Evolutionary conservation across 1,284 basidiomycete species (phyloP).

Genomic region (Ustilago cynodontis): DNA sequence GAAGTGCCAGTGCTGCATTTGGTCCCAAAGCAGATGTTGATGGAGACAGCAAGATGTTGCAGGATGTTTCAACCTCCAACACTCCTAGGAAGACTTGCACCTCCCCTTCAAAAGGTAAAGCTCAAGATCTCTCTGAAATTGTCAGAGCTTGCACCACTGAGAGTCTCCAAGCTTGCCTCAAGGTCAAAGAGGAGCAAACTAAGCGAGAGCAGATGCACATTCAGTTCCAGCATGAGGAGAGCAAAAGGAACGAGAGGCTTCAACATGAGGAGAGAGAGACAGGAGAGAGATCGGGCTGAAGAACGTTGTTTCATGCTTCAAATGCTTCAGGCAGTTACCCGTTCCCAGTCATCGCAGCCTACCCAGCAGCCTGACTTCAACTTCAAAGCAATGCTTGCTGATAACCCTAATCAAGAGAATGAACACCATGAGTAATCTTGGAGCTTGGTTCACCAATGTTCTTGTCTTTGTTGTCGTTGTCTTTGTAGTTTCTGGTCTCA

Average conservation of each 20-base stretch:
- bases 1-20: not conserved
- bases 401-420: too few species aligned
- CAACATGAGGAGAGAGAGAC: not conserved
- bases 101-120: not conserved
- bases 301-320: too few species aligned
- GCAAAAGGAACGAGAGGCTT: not conserved
- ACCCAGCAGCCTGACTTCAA: too few species aligned
- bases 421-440: too few species aligned
- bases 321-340: too few species aligned
- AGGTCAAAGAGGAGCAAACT: not conserved
- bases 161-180: not conserved
- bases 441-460: too few species aligned
- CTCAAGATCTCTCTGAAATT: not conserved
- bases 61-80: not conserved
- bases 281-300: too few species aligned
- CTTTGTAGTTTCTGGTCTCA: too few species aligned
- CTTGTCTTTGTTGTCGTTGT: too few species aligned
- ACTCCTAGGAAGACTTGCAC: not conserved
- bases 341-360: too few species aligned
- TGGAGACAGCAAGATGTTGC: not conserved
- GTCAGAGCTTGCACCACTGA: not conserved
- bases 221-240: not conserved
- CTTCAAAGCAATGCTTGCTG: too few species aligned
- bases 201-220: not conserved
- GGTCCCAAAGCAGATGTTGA: not conserved